Evolutionary conservation across 1,284 basidiomycete species (phyloP).

Genomic region (Cutaneotrichosporon mucoides): DNA sequence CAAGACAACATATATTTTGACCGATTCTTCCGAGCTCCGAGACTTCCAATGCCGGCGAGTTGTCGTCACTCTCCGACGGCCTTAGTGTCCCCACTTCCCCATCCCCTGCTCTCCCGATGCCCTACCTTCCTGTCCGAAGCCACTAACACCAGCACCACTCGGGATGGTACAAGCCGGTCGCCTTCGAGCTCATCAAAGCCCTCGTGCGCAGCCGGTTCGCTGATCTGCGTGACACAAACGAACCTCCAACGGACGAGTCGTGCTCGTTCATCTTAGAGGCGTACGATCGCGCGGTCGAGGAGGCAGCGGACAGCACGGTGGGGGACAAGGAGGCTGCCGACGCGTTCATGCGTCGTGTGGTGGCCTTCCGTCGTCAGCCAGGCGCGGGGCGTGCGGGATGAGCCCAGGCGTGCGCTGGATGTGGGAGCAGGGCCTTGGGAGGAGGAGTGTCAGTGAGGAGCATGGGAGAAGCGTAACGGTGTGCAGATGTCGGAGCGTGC

Average conservation of each 20-base stretch:
- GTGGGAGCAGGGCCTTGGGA: background rate
- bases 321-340: slow-evolving; percentile 11
- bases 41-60: no score
- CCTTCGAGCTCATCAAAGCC: slow-evolving; percentile 74
- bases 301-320: background rate
- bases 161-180: slow-evolving; percentile 75
- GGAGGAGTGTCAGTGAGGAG: background rate
- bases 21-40: no score
- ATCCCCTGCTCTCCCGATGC: no score
- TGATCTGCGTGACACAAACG: slow-evolving; percentile 60
- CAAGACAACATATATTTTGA: no score
- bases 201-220: slow-evolving; percentile 84
- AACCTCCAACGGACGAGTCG: slow-evolving; percentile 10
- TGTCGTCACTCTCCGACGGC: no score
- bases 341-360: slow-evolving; percentile 9
- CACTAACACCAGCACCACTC: slow-evolving; percentile 14
- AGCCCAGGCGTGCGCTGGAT: background rate
- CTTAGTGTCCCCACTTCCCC: no score
- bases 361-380: background rate
- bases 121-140: no score
- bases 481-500: no score
- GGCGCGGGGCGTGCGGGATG: no score
- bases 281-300: slow-evolving; percentile 13
- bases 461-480: no score
- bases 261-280: slow-evolving; percentile 12